Percentiles rank a stretch among this genome's conserved stretches.
Evolutionary conservation across 2,329 filamentous ascomycete species (phyloP).

Genomic region (Aspergillus awamori): DNA sequence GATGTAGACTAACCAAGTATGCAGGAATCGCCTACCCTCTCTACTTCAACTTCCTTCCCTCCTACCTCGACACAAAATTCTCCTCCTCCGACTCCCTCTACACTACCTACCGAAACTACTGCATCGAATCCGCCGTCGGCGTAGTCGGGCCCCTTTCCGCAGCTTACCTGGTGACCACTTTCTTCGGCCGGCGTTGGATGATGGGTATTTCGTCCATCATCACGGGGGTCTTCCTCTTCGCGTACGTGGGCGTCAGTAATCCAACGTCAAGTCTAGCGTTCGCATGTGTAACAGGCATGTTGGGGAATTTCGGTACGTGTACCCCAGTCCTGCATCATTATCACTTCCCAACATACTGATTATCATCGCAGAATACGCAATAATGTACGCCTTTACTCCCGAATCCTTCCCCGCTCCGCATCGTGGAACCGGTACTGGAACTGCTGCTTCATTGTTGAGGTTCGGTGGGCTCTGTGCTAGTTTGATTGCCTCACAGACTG

Average conservation of each 20-base stretch:
- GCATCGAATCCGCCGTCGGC: constrained; percentile 41
- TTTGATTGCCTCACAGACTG: constrained; percentile 48
- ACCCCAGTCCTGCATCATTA: too few relatives aligned
- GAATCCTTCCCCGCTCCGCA: constrained; percentile 34
- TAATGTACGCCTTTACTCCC: constrained; percentile 34
- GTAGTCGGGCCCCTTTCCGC: constrained; percentile 47
- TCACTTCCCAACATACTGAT: neutral
- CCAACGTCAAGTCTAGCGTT: constrained; percentile 38
- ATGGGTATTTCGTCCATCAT: constrained; percentile 49
- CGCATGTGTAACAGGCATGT: constrained; percentile 49
- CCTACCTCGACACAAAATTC: constrained; percentile 47
- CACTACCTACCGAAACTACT: constrained; percentile 31
- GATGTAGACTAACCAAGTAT: neutral
- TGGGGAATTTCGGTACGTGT: constrained; percentile 42
- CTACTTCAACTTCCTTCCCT: constrained; percentile 53
- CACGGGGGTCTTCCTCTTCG: constrained; percentile 52
- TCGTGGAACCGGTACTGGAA: constrained; percentile 29
- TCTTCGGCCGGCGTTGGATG: constrained; percentile 49
- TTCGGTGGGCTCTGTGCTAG: constrained; percentile 45
- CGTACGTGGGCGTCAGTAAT: constrained; percentile 48
- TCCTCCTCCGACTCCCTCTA: constrained; percentile 27
- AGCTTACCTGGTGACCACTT: constrained; percentile 47
- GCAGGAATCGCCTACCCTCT: constrained; percentile 52
- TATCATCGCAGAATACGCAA: constrained; percentile 30
- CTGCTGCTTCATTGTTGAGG: constrained; percentile 38